Base-by-base conservation (phyloP, 2,329 filamentous ascomycete species). In the Pseudopithomyces maydicus region DNA sequence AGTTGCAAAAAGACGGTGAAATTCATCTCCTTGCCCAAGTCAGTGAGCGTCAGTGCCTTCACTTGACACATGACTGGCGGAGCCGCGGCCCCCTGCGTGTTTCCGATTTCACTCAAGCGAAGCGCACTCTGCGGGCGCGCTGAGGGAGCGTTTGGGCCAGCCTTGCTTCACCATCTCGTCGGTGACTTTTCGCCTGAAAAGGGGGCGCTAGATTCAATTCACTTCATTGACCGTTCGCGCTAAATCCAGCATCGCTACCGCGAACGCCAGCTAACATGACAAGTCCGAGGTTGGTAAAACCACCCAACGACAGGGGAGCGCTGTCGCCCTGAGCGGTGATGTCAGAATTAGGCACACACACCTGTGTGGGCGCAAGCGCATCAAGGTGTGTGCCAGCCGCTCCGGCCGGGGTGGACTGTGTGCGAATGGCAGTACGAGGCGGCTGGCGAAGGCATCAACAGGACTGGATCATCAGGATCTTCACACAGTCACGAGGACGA, bases 401-500 rank as follows among this genome's bases (percentile, higher is more conserved):
- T 58, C 55, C 54, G 52, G 33, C 41, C 50, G 39, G 55, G 60
- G 63, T 67, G 65, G n/a, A n/a, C 55, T 60, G 62, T 64, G 62
- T 65, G 54, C 61, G 59, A 63, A 62, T 56, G 51, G 52, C 64
- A 61, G 54, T 46, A 61, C 56, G 52, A 53, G 45, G 62, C 60
- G 62, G 65, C 60, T 57, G 36, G 59, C 65, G 59, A 58, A 57
- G 61, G 50, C 66, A 66, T 65, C 58, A 61, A 67, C 62, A 59
- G 66, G 65, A 71, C 70, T 73, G 69, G 73, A 73, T 71, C 69
- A 69, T 50, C 62, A 62, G 59, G 63, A 74, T 71, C 65, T 69
- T 73, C 68, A 70, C 57, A 64, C 68, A 65, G 73, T 75, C 73
- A 76, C 74, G 72, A 75, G 74, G 71, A 59, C 66, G 69, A 69